phyloP scores from a whole-genome alignment of 139 green algal species.

The Parachlorella kessleri region DNA sequence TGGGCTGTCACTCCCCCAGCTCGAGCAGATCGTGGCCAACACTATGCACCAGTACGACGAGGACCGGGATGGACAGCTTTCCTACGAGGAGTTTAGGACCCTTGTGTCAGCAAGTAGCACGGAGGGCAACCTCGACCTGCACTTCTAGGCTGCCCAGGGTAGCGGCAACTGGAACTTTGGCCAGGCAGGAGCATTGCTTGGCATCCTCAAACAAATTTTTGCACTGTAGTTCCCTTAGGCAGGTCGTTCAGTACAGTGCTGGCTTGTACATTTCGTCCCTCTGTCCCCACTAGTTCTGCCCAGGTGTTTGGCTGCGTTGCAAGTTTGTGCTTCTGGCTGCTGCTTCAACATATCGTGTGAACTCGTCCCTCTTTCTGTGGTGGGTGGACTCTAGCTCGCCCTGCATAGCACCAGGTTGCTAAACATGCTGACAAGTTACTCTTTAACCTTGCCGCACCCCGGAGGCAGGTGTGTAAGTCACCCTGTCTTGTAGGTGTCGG shows the following conservation, averaged over 20 bases:
- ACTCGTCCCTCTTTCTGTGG: slow-evolving; percentile 1
- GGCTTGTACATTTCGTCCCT: no score
- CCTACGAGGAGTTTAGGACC: slow-evolving; percentile 28
- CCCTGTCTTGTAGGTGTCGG: no score
- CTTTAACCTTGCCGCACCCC: no score
- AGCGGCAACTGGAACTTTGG: neutral
- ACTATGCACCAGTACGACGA: slow-evolving; percentile 32
- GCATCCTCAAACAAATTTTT: no score
- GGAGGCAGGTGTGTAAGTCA: no score
- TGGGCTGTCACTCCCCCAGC: slow-evolving; percentile 32
- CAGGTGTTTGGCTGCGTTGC: neutral
- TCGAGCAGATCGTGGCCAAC: slow-evolving; percentile 36
- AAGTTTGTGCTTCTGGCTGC: neutral
- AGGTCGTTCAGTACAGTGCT: neutral
- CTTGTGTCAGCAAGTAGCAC: slow-evolving; percentile 18
- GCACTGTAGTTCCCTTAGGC: neutral
- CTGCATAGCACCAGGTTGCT: no score
- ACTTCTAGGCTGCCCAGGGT: slow-evolving; percentile 5
- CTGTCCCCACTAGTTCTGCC: no score
- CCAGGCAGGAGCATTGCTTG: no score
- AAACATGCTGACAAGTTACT: no score
- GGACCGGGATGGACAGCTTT: slow-evolving; percentile 38
- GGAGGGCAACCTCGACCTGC: slow-evolving; percentile 10
- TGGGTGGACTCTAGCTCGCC: slow-evolving; percentile 12
- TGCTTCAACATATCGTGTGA: slow-evolving; percentile 5